Percentiles rank a stretch among this genome's conserved stretches.
Evolutionary conservation across 2,329 filamentous ascomycete genomes (phyloP).

Genomic region (Paracamarosporium sp.): DNA sequence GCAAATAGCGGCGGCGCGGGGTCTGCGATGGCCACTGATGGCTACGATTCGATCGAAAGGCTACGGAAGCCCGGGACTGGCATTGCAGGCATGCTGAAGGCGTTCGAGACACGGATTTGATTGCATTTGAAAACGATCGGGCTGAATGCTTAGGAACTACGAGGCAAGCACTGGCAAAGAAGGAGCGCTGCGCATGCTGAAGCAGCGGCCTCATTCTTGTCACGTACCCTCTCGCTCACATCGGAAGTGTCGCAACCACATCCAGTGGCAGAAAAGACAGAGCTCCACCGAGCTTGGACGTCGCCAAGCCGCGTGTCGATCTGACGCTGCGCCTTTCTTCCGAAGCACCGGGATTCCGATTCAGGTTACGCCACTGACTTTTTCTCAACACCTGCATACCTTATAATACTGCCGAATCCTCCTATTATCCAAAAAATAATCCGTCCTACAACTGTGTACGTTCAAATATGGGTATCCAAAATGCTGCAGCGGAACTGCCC

Average conservation of each 20-base stretch:
- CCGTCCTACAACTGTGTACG: too few species aligned
- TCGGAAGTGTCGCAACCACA: constrained; percentile 16
- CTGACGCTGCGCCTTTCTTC: constrained; percentile 3
- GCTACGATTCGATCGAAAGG: constrained; percentile 10
- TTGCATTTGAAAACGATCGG: constrained; percentile 17
- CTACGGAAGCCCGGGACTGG: constrained; percentile 34
- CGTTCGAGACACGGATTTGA: constrained; percentile 10
- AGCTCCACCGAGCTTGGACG: constrained; percentile 29
- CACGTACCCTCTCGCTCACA: constrained; percentile 28
- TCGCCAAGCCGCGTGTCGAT: constrained; percentile 28
- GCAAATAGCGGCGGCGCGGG: constrained; percentile 14
- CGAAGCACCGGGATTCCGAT: constrained; percentile 28
- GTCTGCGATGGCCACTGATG: constrained; percentile 9
- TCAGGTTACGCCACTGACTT: constrained; percentile 17
- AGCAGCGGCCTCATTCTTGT: constrained; percentile 50
- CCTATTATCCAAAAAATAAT: background rate
- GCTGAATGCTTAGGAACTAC: constrained; percentile 14
- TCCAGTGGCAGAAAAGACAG: constrained; percentile 14
- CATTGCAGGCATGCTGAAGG: constrained; percentile 37
- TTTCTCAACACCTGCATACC: constrained; percentile 8
- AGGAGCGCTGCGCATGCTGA: constrained; percentile 48
- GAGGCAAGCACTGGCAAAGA: constrained; percentile 25
- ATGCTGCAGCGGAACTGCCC: constrained; percentile 48
- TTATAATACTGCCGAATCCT: constrained; percentile 4
- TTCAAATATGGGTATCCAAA: constrained; percentile 41